Evolutionary conservation across 2,329 filamentous ascomycete species (phyloP).

Genomic region (Scopulariopsis brevicaulis): DNA sequence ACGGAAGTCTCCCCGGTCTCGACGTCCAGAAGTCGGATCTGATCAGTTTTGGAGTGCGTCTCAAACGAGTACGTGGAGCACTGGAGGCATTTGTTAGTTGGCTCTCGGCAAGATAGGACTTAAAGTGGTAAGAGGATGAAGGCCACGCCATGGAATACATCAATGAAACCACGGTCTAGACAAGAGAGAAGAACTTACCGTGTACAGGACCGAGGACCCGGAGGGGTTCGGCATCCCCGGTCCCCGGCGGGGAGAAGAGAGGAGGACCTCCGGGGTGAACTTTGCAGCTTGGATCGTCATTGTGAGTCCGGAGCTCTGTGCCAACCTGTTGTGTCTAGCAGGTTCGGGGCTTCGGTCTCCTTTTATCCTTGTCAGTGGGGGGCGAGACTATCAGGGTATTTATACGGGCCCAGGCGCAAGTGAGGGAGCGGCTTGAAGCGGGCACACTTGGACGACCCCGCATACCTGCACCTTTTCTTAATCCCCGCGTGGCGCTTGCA

Average conservation of each 20-base stretch:
- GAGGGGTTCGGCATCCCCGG: conserved; percentile 57
- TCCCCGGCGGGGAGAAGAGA: conserved; percentile 65
- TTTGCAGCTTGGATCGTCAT: conserved; percentile 64
- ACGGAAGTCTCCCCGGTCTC: conserved; percentile 51
- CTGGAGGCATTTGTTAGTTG: conserved; percentile 15
- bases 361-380: neutral
- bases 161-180: too few species aligned
- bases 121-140: neutral
- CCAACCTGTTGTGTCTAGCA: neutral
- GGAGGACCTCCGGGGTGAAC: conserved; percentile 67
- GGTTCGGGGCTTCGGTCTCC: neutral
- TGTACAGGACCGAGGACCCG: conserved; percentile 55
- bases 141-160: neutral
- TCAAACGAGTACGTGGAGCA: conserved; percentile 72
- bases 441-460: neutral
- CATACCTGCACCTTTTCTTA: neutral
- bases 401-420: neutral
- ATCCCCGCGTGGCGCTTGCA: neutral
- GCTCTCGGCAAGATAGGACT: neutral
- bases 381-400: neutral
- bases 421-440: neutral
- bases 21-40: conserved; percentile 63
- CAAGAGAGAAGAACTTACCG: conserved; percentile 28
- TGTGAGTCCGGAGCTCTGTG: neutral
- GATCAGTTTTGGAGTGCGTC: conserved; percentile 54